Percentiles rank a stretch among this genome's conserved stretches.
Conservation (phyloP, 371 early-diverging fungal genomes). For the Catenaria anguillulae region DNA sequence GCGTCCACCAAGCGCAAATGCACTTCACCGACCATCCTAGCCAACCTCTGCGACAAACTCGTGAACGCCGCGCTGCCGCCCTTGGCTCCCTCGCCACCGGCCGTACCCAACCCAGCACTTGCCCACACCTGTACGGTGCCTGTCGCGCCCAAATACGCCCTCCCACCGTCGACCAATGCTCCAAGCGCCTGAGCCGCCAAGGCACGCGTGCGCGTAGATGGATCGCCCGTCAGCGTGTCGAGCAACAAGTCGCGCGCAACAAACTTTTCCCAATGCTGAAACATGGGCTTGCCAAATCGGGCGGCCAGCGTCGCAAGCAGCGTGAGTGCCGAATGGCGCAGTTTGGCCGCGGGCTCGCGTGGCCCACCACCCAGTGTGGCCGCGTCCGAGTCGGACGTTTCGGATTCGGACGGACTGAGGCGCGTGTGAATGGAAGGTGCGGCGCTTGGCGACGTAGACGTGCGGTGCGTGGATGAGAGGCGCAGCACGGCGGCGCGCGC, state of each 20-base stretch:
- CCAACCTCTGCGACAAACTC: background rate
- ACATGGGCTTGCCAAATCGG: background rate
- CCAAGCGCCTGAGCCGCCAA: background rate
- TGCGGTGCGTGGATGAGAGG: background rate
- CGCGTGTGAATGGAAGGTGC: background rate
- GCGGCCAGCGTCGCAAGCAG: background rate
- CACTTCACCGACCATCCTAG: background rate
- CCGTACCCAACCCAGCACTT: no score
- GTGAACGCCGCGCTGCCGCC: background rate
- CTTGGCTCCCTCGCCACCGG: background rate
- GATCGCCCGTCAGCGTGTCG: background rate
- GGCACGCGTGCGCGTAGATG: background rate
- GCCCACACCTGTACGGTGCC: background rate
- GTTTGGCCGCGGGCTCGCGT: background rate
- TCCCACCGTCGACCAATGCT: background rate
- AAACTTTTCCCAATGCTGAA: slow-evolving; percentile 2
- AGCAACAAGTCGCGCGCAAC: background rate
- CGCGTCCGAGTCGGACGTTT: background rate
- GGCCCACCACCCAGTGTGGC: background rate
- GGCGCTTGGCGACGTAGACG: background rate
- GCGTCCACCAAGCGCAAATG: background rate
- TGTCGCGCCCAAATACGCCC: background rate
- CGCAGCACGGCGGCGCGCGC: no score
- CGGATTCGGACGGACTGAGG: slow-evolving; percentile 2
- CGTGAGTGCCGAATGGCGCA: background rate